Evolutionary conservation across 306 rosid species (phyloP).

Genomic region (Inga laurina): DNA sequence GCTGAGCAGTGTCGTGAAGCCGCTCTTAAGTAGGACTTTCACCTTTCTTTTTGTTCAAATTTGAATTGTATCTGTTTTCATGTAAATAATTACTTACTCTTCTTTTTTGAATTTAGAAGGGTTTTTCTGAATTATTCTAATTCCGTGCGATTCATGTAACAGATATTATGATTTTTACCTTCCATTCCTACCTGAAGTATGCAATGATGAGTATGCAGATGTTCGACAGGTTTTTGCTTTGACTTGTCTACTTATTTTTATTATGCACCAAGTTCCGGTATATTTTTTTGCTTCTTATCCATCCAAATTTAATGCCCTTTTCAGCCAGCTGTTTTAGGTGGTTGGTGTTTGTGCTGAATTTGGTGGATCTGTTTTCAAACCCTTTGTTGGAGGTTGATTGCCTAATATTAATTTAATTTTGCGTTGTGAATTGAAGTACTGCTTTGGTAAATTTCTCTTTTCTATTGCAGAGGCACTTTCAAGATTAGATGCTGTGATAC

Average conservation of each 20-base stretch:
- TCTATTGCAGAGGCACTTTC: constrained; percentile 85
- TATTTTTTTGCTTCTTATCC: constrained; percentile 10
- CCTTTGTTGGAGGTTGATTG: constrained; percentile 74
- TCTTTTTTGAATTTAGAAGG: background rate
- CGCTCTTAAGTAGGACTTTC: constrained; percentile 72
- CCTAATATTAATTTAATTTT: constrained; percentile 19
- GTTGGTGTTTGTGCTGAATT: constrained; percentile 96
- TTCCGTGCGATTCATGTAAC: constrained; percentile 24
- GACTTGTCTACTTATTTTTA: background rate
- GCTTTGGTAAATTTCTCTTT: constrained; percentile 15
- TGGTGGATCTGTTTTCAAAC: constrained; percentile 90
- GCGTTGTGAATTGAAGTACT: background rate
- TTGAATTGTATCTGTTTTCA: constrained; percentile 7
- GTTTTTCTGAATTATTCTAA: constrained; percentile 27
- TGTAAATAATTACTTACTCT: background rate
- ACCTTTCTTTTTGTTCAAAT: constrained; percentile 13
- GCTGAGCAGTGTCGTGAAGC: constrained; percentile 96
- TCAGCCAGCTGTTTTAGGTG: constrained; percentile 99
- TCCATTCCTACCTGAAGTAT: constrained; percentile 93
- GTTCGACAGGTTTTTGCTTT: constrained; percentile 78
- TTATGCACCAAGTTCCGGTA: constrained; percentile 3
- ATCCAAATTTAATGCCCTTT: constrained; percentile 29
- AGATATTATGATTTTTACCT: constrained; percentile 88
- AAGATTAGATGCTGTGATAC: constrained; percentile 79
- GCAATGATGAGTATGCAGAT: constrained; percentile 91